Percentiles rank a stretch among this genome's conserved stretches.
Evolutionary conservation across 2,329 filamentous ascomycete genomes (phyloP).

Genomic region (Lanzia echinophila): DNA sequence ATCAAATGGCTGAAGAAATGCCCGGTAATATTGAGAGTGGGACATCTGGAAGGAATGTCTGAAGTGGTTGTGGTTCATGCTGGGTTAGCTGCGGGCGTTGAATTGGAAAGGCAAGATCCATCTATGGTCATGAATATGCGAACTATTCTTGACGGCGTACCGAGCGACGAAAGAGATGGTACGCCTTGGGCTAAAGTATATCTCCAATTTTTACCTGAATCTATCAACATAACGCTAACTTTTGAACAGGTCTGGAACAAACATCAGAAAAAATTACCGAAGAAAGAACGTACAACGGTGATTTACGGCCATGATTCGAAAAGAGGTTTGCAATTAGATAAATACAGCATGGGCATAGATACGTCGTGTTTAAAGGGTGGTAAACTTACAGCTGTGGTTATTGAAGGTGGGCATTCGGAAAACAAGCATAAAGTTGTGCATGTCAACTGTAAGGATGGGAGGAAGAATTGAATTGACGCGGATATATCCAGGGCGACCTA

Average conservation of each 20-base stretch:
- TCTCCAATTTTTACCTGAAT: neutral
- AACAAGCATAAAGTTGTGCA: conserved; percentile 26
- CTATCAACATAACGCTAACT: conserved; percentile 11
- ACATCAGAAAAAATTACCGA: conserved; percentile 35
- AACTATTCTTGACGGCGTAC: conserved; percentile 36
- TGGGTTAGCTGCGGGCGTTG: conserved; percentile 71
- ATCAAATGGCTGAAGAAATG: conserved; percentile 62
- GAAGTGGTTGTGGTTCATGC: conserved; percentile 75
- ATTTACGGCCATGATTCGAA: conserved; percentile 85
- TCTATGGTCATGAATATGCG: conserved; percentile 90
- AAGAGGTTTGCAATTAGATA: conserved; percentile 56
- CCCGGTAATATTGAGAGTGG: conserved; percentile 72
- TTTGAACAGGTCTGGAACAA: conserved; percentile 46
- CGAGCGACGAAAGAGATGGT: conserved; percentile 24
- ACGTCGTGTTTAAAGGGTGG: conserved; percentile 73
- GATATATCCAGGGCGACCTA: neutral
- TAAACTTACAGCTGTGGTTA: conserved; percentile 68
- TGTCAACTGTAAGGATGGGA: conserved; percentile 26
- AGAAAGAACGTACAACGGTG: conserved; percentile 51
- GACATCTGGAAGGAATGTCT: conserved; percentile 52
- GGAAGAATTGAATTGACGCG: conserved; percentile 1
- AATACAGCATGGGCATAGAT: conserved; percentile 80
- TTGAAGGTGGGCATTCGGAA: conserved; percentile 48
- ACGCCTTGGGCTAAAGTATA: conserved; percentile 28
- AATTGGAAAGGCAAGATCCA: conserved; percentile 65